Percentiles rank a stretch among this genome's conserved stretches.
These are phyloP conservation scores for Saturnispora silvae DNA, from an alignment of 805 yeast species.

Conservation along the genomic window DNA sequence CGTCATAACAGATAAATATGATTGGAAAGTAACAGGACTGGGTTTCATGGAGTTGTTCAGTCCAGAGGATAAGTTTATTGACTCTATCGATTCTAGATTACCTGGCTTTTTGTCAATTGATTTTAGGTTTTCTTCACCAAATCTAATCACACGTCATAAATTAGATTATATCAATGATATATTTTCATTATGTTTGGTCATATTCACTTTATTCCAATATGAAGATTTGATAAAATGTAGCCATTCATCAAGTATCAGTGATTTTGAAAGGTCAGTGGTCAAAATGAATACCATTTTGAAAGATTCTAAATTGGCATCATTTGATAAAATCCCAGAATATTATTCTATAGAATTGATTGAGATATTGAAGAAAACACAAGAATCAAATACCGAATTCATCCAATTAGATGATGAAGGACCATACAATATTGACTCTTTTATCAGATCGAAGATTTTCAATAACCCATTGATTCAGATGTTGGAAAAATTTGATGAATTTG, in stretches of 20 bases:
- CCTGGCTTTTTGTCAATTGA: slow-evolving; percentile 64
- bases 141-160: slow-evolving; percentile 54
- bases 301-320: slow-evolving; percentile 35
- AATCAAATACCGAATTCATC: slow-evolving; percentile 23
- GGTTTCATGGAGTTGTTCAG: slow-evolving; percentile 38
- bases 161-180: slow-evolving; percentile 65
- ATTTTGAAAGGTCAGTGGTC: slow-evolving; percentile 46
- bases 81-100: slow-evolving; percentile 64
- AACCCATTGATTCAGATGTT: slow-evolving; percentile 74
- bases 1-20: slow-evolving; percentile 71
- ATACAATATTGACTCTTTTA: slow-evolving; percentile 50
- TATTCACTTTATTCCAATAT: slow-evolving; percentile 55
- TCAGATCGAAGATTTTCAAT: slow-evolving; percentile 67
- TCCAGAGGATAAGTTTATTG: slow-evolving; percentile 48
- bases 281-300: slow-evolving; percentile 22
- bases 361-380: slow-evolving; percentile 39
- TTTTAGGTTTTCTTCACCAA: slow-evolving; percentile 77
- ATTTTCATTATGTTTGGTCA: slow-evolving; percentile 73
- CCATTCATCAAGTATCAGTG: slow-evolving; percentile 29
- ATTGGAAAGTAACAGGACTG: slow-evolving; percentile 88
- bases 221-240: slow-evolving; percentile 35
- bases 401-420: slow-evolving; percentile 14
- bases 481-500: slow-evolving; percentile 71
- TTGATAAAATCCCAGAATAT: slow-evolving; percentile 50
- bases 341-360: slow-evolving; percentile 40